Base-by-base conservation (phyloP, 1,284 basidiomycete genomes). In the Ustilago tritici region DNA sequence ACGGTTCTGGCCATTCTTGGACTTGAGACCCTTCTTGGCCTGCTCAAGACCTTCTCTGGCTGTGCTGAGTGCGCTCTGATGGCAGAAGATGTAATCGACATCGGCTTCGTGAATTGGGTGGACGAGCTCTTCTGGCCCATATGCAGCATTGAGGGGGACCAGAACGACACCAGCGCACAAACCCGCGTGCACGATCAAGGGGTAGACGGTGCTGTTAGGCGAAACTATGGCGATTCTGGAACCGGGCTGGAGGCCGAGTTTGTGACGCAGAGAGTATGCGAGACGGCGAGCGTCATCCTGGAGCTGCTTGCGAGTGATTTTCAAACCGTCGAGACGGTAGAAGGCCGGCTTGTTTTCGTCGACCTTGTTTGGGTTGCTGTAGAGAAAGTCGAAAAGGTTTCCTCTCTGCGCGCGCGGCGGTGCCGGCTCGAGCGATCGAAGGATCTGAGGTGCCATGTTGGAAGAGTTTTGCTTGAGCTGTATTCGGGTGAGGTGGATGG, bases 141-240 rank as follows among this genome's bases (percentile, higher is more conserved):
- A 85, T 3, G 77, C 78, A 11, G 83, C 79, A 53, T 82, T 85
- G 47, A 82, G 56, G 6, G 84, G 81, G 1, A 82, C 81, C 6
- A 80, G 61, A 28, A 79, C 76, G 3, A 81, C 68, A 53, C 78
- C 78, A 12, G 76, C 78, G 32, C 67, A 70, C 28, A 82, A 63
- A 34, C 78, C 81, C 6, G 83, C 84, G 14, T 79, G 74, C 4
- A 83, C 70, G 32, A 75, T 46, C 46, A 62, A 46, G 15, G 82
- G 80, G 43, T 84, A 85, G 2, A 71, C 65, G 19, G 79, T 82
- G 56, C 73, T 80, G 70, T 85, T 85, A 49, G 82, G 83, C n/a
- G 79, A 80, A 31, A 85, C 70, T 56, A 85, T 72, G 38, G 71
- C 84, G 35, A 85, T 61, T 34, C 83, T 70, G 11, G 76, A 66